Evolutionary conservation across 768 basidiomycete species (phyloP).

Genomic region (Lepiota brunneoincarnata): DNA sequence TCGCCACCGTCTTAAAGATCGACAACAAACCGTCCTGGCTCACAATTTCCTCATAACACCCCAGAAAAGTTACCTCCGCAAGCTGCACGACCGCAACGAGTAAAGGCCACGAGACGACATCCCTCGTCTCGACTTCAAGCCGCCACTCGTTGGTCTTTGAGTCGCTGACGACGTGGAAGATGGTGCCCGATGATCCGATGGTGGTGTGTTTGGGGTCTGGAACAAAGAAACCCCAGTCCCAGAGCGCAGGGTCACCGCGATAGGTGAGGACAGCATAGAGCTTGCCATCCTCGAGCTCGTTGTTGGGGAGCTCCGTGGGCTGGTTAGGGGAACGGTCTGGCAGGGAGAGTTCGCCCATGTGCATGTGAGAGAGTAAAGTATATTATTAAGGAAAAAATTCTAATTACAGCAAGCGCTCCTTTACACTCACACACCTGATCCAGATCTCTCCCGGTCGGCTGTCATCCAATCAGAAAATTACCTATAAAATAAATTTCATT

Average conservation of each 20-base stretch:
- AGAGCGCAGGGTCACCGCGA: constrained; percentile 43
- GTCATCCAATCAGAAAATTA: constrained; percentile 10
- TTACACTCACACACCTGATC: constrained; percentile 63
- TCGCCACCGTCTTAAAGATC: constrained; percentile 42
- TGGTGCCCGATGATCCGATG: constrained; percentile 40
- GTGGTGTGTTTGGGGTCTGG: constrained; percentile 36
- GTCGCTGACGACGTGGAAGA: constrained; percentile 42
- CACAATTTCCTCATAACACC: constrained; percentile 40
- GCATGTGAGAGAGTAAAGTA: background rate
- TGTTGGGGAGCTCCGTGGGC: constrained; percentile 16
- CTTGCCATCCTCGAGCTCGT: constrained; percentile 36
- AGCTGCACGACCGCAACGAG: constrained; percentile 44
- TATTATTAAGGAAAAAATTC: background rate
- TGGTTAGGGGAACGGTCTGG: constrained; percentile 9
- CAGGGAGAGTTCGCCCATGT: background rate
- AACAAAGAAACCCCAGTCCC: constrained; percentile 51
- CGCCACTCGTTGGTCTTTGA: constrained; percentile 31
- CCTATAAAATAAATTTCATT: constrained; percentile 29
- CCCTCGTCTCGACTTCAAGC: constrained; percentile 34
- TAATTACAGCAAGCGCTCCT: constrained; percentile 55
- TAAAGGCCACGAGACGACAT: constrained; percentile 36
- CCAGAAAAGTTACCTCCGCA: constrained; percentile 39
- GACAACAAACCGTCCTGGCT: constrained; percentile 37
- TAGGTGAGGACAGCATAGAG: constrained; percentile 46
- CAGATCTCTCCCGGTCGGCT: constrained; percentile 77